These are phyloP conservation scores for Aureobasidium vineae DNA, from an alignment of 2,329 filamentous ascomycete genomes.

Conservation along the genomic window DNA sequence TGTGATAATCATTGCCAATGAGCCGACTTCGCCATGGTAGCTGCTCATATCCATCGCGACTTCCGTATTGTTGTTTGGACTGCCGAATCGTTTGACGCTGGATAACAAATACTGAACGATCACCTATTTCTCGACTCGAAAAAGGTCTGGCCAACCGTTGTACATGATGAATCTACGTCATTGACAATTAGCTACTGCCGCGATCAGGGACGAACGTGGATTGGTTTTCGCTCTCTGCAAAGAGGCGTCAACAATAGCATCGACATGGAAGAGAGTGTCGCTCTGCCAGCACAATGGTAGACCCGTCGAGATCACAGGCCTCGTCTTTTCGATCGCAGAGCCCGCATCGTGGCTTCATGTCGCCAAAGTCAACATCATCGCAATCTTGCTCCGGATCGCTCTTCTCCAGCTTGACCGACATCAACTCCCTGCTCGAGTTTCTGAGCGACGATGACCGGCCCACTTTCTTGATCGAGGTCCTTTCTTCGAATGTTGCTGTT, in stretches of 20 bases:
- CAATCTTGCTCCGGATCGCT: conserved; percentile 16
- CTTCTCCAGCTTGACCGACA: conserved; percentile 11
- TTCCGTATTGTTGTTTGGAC: background rate
- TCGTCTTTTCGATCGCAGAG: conserved; percentile 15
- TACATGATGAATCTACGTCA: background rate
- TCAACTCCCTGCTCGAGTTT: conserved; percentile 18
- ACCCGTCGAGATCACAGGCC: conserved; percentile 16
- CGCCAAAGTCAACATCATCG: conserved; percentile 17
- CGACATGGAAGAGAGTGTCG: background rate
- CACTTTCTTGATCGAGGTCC: conserved; percentile 18
- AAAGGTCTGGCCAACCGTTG: conserved; percentile 8
- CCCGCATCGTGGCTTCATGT: conserved; percentile 7
- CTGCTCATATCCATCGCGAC: too few relatives aligned
- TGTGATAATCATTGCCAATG: background rate
- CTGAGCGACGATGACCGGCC: conserved; percentile 20
- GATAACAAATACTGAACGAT: background rate
- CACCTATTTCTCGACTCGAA: background rate
- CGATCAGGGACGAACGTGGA: background rate
- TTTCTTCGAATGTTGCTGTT: conserved; percentile 7
- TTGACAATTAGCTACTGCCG: background rate
- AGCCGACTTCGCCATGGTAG: background rate
- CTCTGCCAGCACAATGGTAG: conserved; percentile 17
- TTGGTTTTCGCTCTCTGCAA: background rate
- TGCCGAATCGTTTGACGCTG: background rate
- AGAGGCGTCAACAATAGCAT: background rate